Evolutionary conservation across 2,329 filamentous ascomycete species (phyloP), one percentile per base, ranked within the genome.

Genomic region (Colletotrichum sp.): DNA sequence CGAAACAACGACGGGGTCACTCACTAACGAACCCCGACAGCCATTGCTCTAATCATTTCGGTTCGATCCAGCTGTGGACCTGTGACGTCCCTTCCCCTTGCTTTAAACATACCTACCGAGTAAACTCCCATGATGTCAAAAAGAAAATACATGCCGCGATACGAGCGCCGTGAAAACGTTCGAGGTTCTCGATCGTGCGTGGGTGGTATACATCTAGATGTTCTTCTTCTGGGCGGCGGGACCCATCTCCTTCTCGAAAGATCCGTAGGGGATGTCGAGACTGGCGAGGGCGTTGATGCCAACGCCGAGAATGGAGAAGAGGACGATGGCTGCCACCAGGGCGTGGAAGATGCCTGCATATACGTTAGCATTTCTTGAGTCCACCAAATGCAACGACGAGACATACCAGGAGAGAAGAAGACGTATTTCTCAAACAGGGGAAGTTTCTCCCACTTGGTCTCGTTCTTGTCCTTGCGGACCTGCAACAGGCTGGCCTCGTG

Each of bases 201-300:
- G 32, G 52, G 36, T 71, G 55, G 52, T 49, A 77, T 85, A 86
- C 80, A 89, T 90, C 85, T 93, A 90, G 88, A 95, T 98, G 91
- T 96, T 98, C 86, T 95, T 98, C 92, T 96, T 98, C 86, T 98
- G 95, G 36, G 94, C 94, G 49, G 92, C 89, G n/a, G 95, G 95
- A 0, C 96, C 95, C 89, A 95, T 98, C 80, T 98, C 96, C 89
- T 98, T 98, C 83, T 98, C 96, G 83, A 99, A 99, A 3, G 97
- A 96, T 78, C 95, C 95, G 84, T 99, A 99, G 1, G 95, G 95
- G 34, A 99, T 95, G 84, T 98, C 90, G 22, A 99, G 89, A 79
- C 95, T 96, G 8, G 91, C 88, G 15, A 99, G 89, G 16, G 95
- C 96, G 76, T 86, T 91, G 71, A 99, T 87, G 16, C 94, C 97